phyloP scores from a whole-genome alignment of 2,329 filamentous ascomycete genomes.

The Sclerotinia trifoliorum region DNA sequence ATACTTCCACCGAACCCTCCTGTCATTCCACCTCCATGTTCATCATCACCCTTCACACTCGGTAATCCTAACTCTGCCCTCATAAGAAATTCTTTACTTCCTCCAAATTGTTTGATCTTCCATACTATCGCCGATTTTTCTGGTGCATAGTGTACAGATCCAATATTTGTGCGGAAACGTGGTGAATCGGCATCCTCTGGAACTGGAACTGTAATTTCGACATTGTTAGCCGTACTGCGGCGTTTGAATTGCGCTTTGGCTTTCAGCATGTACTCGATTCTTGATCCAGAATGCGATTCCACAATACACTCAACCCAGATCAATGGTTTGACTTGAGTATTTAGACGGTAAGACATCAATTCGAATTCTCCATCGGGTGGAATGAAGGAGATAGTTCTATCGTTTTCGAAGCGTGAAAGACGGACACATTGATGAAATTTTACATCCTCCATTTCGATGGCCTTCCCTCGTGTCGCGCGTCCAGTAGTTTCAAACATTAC shows the following conservation, averaged over 20 bases:
- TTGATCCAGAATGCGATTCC: slow-evolving; percentile 89
- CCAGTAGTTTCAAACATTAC: slow-evolving; percentile 99
- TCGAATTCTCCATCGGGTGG: slow-evolving; percentile 98
- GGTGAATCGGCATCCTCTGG: slow-evolving; percentile 96
- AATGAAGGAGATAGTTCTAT: slow-evolving; percentile 97
- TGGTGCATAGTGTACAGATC: slow-evolving; percentile 93
- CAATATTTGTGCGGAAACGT: slow-evolving; percentile 95
- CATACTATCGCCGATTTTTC: slow-evolving; percentile 97
- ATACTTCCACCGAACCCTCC: slow-evolving; percentile 96
- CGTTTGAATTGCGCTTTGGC: slow-evolving; percentile 97
- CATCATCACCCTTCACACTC: slow-evolving; percentile 91
- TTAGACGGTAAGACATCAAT: slow-evolving; percentile 97
- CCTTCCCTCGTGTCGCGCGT: slow-evolving; percentile 88
- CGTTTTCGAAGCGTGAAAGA: slow-evolving; percentile 94
- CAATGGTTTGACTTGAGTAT: slow-evolving; percentile 96
- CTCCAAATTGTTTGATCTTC: slow-evolving; percentile 99
- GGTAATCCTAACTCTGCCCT: slow-evolving; percentile 92
- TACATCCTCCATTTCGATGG: slow-evolving; percentile 99
- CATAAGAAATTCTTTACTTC: slow-evolving; percentile 98
- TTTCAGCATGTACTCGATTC: slow-evolving; percentile 99
- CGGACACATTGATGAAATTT: slow-evolving; percentile 99
- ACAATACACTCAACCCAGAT: slow-evolving; percentile 99
- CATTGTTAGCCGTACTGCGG: slow-evolving; percentile 95
- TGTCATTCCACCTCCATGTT: slow-evolving; percentile 95
- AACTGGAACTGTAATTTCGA: slow-evolving; percentile 95